Conservation (phyloP, 257 asterid species). For the Forsythia suspensa region DNA sequence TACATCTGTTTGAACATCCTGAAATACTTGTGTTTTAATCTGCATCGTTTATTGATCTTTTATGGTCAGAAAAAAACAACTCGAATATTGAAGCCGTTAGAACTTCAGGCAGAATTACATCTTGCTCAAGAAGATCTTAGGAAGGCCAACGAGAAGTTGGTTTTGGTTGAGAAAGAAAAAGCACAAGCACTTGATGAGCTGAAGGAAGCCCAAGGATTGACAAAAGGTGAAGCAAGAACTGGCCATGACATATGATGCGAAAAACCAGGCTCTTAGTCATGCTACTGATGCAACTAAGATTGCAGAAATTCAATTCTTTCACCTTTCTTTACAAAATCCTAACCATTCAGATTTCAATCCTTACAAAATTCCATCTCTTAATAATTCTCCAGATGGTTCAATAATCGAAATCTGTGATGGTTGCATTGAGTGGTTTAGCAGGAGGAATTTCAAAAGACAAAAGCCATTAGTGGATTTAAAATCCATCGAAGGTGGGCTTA, state of each 20-base stretch:
- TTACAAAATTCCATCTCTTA: too few species aligned
- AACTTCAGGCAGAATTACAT: conserved; percentile 63
- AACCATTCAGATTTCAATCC: too few species aligned
- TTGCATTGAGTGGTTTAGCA: too few species aligned
- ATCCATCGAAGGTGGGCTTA: too few species aligned
- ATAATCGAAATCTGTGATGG: too few species aligned
- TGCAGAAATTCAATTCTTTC: conserved; percentile 54
- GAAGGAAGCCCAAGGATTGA: conserved; percentile 35
- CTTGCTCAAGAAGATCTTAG: conserved; percentile 81
- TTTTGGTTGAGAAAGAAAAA: conserved; percentile 69
- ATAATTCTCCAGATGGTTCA: too few species aligned
- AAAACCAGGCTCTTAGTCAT: conserved; percentile 70
- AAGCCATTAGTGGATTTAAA: too few species aligned
- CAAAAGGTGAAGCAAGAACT: conserved; percentile 76
- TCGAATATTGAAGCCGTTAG: conserved; percentile 62
- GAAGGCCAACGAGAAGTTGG: conserved; percentile 76
- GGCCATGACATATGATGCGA: conserved; percentile 62
- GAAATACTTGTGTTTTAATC: conserved; percentile 21
- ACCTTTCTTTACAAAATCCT: too few species aligned
- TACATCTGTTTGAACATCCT: not conserved
- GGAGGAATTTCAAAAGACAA: too few species aligned
- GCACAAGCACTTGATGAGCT: conserved; percentile 44
- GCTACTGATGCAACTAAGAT: conserved; percentile 77
- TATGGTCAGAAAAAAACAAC: conserved; percentile 62
- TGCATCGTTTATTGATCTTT: conserved; percentile 14